Percentiles rank a stretch among this genome's conserved stretches.
phyloP scores from a whole-genome alignment of 495 filamentous ascomycete species.

The Lepidopterella palustris region DNA sequence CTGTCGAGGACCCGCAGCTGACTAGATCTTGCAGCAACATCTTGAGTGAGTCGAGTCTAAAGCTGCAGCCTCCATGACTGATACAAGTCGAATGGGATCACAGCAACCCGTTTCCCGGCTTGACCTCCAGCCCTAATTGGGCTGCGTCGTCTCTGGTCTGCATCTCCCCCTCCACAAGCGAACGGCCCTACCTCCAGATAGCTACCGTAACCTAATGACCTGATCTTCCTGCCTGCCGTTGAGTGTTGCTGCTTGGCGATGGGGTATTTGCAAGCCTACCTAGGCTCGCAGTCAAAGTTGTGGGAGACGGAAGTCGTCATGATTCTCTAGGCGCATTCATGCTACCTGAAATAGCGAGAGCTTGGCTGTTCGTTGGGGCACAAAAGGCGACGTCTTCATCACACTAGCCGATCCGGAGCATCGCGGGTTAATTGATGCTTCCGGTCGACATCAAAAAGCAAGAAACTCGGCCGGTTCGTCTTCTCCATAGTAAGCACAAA shows the following conservation, averaged over 20 bases:
- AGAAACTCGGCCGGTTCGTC: background rate
- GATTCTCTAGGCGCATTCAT: too few relatives aligned
- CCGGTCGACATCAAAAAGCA: background rate
- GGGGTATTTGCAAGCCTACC: too few relatives aligned
- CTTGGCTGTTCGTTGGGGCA: too few relatives aligned
- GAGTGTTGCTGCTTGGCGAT: too few relatives aligned
- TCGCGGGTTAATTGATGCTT: background rate
- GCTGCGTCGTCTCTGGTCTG: background rate
- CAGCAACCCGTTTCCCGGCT: background rate
- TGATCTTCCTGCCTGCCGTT: too few relatives aligned
- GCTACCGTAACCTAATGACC: too few relatives aligned
- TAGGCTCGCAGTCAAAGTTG: too few relatives aligned
- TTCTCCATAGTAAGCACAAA: background rate
- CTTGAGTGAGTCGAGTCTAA: background rate
- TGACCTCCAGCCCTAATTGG: background rate
- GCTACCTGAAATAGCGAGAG: too few relatives aligned
- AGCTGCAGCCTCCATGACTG: background rate
- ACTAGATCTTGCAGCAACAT: constrained; percentile 1
- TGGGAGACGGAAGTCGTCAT: too few relatives aligned
- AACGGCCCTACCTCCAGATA: too few relatives aligned
- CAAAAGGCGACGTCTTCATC: background rate
- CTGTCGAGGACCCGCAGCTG: background rate
- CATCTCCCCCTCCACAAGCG: too few relatives aligned
- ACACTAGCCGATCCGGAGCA: background rate
- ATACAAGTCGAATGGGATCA: constrained; percentile 7